Base-by-base conservation (phyloP, 139 green algal species). In the Asterochloris erici region DNA sequence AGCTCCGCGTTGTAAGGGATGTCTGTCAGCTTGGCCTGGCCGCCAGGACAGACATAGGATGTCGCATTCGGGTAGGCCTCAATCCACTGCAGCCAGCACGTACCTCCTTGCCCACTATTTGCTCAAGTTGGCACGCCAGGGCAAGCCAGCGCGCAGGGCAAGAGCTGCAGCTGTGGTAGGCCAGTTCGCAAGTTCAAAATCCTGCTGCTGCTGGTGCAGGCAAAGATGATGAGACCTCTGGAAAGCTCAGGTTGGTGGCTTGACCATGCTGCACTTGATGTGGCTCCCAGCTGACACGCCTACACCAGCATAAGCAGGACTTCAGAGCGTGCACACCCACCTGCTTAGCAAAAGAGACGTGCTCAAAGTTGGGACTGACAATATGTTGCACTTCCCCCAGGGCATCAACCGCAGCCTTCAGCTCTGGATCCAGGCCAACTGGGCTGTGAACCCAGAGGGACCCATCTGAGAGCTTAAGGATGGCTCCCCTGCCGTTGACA, bases 341-440 rank as follows among this genome's bases (percentile, higher is more conserved):
- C 78, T 84, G 73, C 66, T 84, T 38, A 19, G 83, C 86, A 74
- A 75, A 87, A 68, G 83, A 86, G 21, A 84, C 73, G 74, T 93
- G 89, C 82, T 94, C 90, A 86, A 88, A 94, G 82, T 94, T 94
- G 26, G 90, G 90, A 12, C 70, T 86, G 17, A 94, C 89, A n/a
- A 94, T 90, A 82, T 90, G 84, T 69, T 86, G 85, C 10, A 94
- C 87, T 24, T 47, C 28, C 0, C 90, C 90, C 10, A 94, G 80
- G 63, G 74, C 74, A 19, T 85, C 86, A 66, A 93, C 76, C 21
- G 82, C 89, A 17, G 14, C 71, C 63, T 82, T 80, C 9, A 91
- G 79, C 26, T 69, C 73, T 24, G 81, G 74, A 74, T 92, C 89
- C 62, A 93, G 85, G 21, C 83, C 74, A 26, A 94, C 84, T 17